Evolutionary conservation across 768 basidiomycete genomes (phyloP), one percentile per base, ranked within the genome.

Genomic region (Lentinula boryana): DNA sequence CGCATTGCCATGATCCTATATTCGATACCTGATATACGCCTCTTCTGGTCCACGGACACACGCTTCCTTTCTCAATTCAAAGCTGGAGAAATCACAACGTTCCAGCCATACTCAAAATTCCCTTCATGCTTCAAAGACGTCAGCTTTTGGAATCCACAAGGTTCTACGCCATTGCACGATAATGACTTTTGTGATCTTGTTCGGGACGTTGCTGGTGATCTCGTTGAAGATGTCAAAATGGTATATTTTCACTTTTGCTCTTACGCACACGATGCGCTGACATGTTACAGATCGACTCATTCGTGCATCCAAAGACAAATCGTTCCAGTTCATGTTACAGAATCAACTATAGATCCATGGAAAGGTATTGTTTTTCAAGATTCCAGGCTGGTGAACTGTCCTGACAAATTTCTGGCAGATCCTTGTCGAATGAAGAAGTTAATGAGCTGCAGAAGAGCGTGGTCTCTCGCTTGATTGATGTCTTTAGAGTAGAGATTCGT

Each of bases 161-260:
- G 75, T n/a, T 64, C 59, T 35, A 15, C n/a, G 38, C 51, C 63
- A 5, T 77, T 95, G 66, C 95, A 97, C 70, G 96, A 98, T 65
- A 98, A 98, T 69, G 97, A 99, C 72, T 91, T 98, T 68, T 98
- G 93, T 69, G 97, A 99, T 68, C 79, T 95, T 44, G 91, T 99
- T 13, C 80, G 97, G 56, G 95, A 97, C 65, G 84, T 90, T 5
- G 94, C 91, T 4, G 96, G 96, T 4, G 95, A 98, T 69, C 66
- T 96, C 63, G 93, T 89, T 0, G 96, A 98, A 72, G 88, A 91
- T 63, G 95, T 98, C 10, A 83, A 88, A 70, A 79, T 87, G 77
- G 97, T 91, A 66, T 31, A 61, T 12, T 16, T 38, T 23, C 2
- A 38, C n/a, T 18, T 12, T 60, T 27, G 41, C 16, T 18, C 18